Conservation (phyloP, 345 rosid genomes). For the Melaleuca quinquenervia region DNA sequence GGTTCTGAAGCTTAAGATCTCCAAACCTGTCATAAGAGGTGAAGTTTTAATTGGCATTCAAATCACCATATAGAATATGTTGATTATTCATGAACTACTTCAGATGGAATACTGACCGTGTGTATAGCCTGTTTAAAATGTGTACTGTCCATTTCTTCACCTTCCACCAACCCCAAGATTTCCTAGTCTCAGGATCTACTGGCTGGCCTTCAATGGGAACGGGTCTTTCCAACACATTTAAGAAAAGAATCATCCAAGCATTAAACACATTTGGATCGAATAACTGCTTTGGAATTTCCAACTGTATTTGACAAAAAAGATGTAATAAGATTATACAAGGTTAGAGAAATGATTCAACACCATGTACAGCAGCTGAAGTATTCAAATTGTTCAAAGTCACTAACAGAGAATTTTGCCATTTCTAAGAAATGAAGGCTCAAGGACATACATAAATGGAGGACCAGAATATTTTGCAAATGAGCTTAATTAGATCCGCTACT, state of each 20-base stretch:
- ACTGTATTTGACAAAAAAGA: constrained; percentile 20
- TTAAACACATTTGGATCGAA: constrained; percentile 68
- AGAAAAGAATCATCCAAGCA: constrained; percentile 94
- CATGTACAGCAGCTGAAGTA: background rate
- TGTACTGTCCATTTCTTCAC: constrained; percentile 99
- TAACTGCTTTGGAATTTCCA: constrained; percentile 93
- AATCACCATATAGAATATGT: background rate
- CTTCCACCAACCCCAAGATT: constrained; percentile 99
- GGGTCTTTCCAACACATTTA: constrained; percentile 81
- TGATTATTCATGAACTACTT: background rate
- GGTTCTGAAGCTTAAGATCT: constrained; percentile 80
- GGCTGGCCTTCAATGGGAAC: constrained; percentile 97
- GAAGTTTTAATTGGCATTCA: background rate
- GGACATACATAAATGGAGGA: constrained; percentile 89
- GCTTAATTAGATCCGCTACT: constrained; percentile 89
- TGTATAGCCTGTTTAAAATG: constrained; percentile 84
- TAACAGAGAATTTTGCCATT: background rate
- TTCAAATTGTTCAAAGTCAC: background rate
- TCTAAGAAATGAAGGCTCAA: background rate
- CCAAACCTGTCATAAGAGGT: constrained; percentile 57
- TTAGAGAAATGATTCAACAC: background rate
- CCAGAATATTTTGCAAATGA: constrained; percentile 98
- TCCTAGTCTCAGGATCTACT: constrained; percentile 74
- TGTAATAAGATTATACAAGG: background rate
- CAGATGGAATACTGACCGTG: constrained; percentile 39